Evolutionary conservation across 805 yeast genomes (phyloP).

Genomic region (Starmera caribaea): DNA sequence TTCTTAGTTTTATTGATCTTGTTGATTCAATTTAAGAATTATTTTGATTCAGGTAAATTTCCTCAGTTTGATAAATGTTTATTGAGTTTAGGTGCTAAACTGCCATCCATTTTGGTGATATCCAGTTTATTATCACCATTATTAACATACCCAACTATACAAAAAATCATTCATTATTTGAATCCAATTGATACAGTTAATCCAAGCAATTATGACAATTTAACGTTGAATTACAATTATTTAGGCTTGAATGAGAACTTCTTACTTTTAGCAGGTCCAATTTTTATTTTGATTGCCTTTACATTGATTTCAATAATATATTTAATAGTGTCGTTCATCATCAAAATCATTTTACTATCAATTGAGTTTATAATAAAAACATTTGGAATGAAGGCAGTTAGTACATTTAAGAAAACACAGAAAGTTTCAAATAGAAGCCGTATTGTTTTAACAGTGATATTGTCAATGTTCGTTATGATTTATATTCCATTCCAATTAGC

Average conservation of each 20-base stretch:
- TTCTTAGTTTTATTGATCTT: conserved; percentile 44
- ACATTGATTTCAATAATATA: conserved; percentile 25
- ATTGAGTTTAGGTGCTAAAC: conserved; percentile 20
- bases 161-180: conserved; percentile 28
- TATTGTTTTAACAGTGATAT: conserved; percentile 9
- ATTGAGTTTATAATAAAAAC: background rate
- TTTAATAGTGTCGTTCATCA: background rate
- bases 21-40: conserved; percentile 43
- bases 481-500: conserved; percentile 81
- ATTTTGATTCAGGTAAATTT: conserved; percentile 27
- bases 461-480: conserved; percentile 40
- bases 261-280: conserved; percentile 49
- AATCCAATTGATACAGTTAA: conserved; percentile 48
- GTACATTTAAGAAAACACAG: background rate
- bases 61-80: conserved; percentile 40
- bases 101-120: conserved; percentile 16
- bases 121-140: conserved; percentile 31
- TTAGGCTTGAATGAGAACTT: conserved; percentile 55
- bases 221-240: conserved; percentile 45
- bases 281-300: conserved; percentile 39
- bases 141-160: conserved; percentile 25
- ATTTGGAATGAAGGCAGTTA: background rate
- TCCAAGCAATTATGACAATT: conserved; percentile 32
- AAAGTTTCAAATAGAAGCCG: conserved; percentile 4
- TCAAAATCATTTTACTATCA: background rate